Evolutionary conservation across 2,329 filamentous ascomycete genomes (phyloP).

Genomic region (Rhynchosporium graminicola): DNA sequence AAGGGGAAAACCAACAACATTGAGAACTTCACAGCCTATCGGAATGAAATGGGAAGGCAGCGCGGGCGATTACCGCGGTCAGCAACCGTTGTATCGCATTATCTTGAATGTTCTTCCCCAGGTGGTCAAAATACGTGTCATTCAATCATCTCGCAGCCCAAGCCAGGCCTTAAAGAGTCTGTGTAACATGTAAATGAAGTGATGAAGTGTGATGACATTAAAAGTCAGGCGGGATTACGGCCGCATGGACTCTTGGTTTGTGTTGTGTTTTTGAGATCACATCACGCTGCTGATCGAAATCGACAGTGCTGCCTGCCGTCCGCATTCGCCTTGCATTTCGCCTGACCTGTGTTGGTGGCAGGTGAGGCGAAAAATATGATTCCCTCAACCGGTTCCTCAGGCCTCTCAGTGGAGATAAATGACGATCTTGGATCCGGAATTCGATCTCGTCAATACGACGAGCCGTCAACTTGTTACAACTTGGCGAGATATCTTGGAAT

Average conservation of each 20-base stretch:
- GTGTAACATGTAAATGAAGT: background rate
- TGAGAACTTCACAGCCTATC: constrained; percentile 8
- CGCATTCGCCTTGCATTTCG: background rate
- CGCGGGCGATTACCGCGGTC: constrained; percentile 16
- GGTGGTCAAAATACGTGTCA: constrained; percentile 18
- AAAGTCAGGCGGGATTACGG: constrained; percentile 6
- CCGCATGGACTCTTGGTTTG: background rate
- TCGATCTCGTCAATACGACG: constrained; percentile 3
- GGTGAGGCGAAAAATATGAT: constrained; percentile 9
- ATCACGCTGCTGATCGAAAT: background rate
- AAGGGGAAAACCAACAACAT: background rate
- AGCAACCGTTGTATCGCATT: background rate
- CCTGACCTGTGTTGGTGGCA: background rate
- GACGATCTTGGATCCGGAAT: constrained; percentile 6
- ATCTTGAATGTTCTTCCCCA: constrained; percentile 4
- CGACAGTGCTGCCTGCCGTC: constrained; percentile 1
- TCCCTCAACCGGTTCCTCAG: constrained; percentile 9
- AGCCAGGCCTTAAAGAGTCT: background rate
- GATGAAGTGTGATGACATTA: background rate
- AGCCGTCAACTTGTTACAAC: background rate
- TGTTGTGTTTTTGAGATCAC: background rate
- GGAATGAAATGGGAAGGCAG: constrained; percentile 6
- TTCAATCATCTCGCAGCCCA: constrained; percentile 10
- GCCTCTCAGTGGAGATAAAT: constrained; percentile 1
- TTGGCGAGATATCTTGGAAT: constrained; percentile 1